Evolutionary conservation across 257 asterid species (phyloP).

Genomic region (Solanum phureja): DNA sequence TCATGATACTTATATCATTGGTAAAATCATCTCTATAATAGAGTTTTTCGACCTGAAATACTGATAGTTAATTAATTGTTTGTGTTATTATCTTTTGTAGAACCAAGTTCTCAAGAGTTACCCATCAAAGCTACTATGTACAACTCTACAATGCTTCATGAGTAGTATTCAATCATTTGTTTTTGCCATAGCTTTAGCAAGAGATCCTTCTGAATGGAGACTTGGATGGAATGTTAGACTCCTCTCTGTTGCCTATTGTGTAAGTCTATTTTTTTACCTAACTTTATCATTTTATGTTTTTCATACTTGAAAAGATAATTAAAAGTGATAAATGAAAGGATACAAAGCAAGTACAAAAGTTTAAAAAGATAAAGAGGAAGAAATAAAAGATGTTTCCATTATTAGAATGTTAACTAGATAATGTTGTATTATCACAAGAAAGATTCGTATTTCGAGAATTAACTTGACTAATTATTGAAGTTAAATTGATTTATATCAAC

Average conservation of each 20-base stretch:
- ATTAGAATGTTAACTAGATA: background rate
- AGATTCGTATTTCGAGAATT: background rate
- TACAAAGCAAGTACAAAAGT: background rate
- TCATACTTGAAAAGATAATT: background rate
- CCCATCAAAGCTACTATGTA: conserved; percentile 68
- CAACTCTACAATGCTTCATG: conserved; percentile 55
- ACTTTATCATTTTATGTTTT: background rate
- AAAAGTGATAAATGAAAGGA: background rate
- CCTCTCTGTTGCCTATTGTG: conserved; percentile 59
- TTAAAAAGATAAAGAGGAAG: no score
- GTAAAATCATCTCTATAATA: no score
- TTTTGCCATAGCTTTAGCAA: conserved; percentile 43
- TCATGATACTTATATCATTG: no score
- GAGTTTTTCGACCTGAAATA: no score
- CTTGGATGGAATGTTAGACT: conserved; percentile 62
- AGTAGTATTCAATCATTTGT: conserved; percentile 64
- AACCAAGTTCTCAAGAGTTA: conserved; percentile 36
- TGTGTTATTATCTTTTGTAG: conserved; percentile 8
- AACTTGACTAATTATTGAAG: background rate
- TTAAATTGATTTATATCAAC: background rate
- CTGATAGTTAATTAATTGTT: no score
- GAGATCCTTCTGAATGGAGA: conserved; percentile 55
- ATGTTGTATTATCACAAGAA: background rate
- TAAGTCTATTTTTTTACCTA: conserved; percentile 14
- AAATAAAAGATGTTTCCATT: background rate